Percentiles rank a stretch among this genome's conserved stretches.
Conservation (phyloP, 2,329 filamentous ascomycete genomes). For the Scortechinia acanthostroma region DNA sequence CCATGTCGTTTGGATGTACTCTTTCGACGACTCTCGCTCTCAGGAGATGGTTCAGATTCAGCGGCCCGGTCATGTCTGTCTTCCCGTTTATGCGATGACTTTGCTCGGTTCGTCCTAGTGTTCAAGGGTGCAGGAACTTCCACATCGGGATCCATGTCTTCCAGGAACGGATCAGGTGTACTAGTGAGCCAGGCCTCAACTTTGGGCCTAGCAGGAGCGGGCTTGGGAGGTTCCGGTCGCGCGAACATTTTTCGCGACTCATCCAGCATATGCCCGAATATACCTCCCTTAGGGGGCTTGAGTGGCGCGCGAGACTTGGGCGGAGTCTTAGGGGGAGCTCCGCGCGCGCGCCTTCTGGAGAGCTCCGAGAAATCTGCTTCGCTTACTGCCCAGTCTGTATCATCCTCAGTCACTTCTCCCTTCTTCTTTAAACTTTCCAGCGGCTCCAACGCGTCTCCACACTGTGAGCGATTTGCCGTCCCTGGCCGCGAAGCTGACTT, state of each 20-base stretch:
- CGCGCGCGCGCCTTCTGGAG: neutral
- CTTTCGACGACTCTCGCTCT: neutral
- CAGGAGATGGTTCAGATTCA: neutral
- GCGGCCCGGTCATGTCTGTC: neutral
- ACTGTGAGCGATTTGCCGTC: neutral
- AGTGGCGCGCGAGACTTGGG: no score
- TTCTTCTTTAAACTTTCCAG: neutral
- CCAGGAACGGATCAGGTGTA: neutral
- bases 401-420: neutral
- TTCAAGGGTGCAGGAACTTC: neutral
- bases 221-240: neutral
- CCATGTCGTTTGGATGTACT: neutral
- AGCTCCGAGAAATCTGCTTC: neutral
- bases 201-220: neutral
- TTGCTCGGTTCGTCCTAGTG: neutral
- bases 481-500: neutral
- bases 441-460: neutral
- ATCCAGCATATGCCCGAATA: conserved; percentile 1
- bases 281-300: conserved; percentile 1
- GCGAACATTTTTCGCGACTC: conserved; percentile 1
- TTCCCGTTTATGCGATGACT: neutral
- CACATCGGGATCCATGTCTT: neutral
- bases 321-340: neutral
- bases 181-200: neutral
- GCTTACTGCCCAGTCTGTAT: neutral